Evolutionary conservation across 768 basidiomycete genomes (phyloP).

Genomic region (Imleria badia): DNA sequence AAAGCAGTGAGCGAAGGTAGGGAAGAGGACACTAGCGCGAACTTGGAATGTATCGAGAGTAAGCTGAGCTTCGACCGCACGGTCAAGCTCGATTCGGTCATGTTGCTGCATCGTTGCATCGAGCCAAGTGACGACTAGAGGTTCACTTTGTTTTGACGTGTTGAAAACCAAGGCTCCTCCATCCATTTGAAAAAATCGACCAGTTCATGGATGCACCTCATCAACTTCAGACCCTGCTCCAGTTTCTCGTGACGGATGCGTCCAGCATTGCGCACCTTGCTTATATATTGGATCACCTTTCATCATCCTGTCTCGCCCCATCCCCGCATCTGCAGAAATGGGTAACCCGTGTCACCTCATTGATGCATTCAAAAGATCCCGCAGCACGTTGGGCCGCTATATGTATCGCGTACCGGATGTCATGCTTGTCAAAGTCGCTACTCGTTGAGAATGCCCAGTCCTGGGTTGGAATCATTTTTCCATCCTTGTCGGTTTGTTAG

Average conservation of each 20-base stretch:
- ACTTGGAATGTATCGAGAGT: conserved; percentile 59
- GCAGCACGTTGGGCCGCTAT: conserved; percentile 80
- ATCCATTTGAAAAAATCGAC: neutral
- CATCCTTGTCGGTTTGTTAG: conserved; percentile 66
- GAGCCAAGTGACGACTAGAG: neutral
- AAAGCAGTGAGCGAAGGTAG: conserved; percentile 6
- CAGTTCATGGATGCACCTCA: conserved; percentile 46
- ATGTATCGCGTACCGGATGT: conserved; percentile 68
- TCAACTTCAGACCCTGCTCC: conserved; percentile 62
- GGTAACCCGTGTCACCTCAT: conserved; percentile 67
- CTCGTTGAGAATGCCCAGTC: conserved; percentile 71
- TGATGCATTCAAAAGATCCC: conserved; percentile 76
- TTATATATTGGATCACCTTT: conserved; percentile 56
- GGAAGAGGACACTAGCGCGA: neutral
- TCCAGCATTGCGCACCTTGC: conserved; percentile 59
- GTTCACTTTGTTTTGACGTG: conserved; percentile 29
- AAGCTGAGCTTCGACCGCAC: conserved; percentile 52
- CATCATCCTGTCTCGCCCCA: conserved; percentile 49
- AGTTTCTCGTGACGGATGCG: conserved; percentile 67
- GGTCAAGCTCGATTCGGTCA: conserved; percentile 42
- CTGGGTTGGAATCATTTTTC: conserved; percentile 67
- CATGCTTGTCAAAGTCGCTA: conserved; percentile 51
- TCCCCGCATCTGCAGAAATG: conserved; percentile 75
- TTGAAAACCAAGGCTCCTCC: conserved; percentile 26
- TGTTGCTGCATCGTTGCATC: conserved; percentile 25